Evolutionary conservation across 2,329 filamentous ascomycete species (phyloP).

Genomic region (Annulohypoxylon truncatum): DNA sequence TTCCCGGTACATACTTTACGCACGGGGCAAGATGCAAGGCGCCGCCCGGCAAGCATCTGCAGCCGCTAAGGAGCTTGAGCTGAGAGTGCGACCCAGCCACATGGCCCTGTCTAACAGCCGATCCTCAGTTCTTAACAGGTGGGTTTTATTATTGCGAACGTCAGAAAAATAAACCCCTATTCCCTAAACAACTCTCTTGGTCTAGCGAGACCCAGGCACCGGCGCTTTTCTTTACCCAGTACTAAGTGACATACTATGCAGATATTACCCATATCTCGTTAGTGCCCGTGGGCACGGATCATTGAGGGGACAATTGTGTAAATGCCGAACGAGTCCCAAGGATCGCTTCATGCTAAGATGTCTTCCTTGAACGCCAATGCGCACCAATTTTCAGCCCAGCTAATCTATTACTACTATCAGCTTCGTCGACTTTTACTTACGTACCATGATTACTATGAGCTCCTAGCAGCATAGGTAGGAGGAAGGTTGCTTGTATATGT

Average conservation of each 20-base stretch:
- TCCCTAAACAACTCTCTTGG: not conserved
- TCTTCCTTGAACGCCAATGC: conserved; percentile 23
- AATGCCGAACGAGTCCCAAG: conserved; percentile 30
- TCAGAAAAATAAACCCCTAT: conserved; percentile 20
- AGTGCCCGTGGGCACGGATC: conserved; percentile 35
- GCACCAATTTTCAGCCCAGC: conserved; percentile 34
- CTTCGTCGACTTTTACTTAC: conserved; percentile 25
- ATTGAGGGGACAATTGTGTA: conserved; percentile 21
- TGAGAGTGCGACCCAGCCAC: conserved; percentile 41
- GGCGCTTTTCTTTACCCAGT: conserved; percentile 9
- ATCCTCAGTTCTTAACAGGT: conserved; percentile 36
- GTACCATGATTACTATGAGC: conserved; percentile 13
- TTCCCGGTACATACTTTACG: conserved; percentile 25
- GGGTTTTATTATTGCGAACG: conserved; percentile 36
- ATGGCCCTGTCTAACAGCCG: conserved; percentile 42
- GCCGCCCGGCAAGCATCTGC: conserved; percentile 38
- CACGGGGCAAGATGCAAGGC: conserved; percentile 29
- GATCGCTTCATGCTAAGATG: conserved; percentile 3
- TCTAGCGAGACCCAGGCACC: conserved; percentile 18
- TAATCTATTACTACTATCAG: not conserved
- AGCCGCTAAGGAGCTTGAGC: conserved; percentile 39
- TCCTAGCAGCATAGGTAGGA: not conserved
- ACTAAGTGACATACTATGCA: not conserved
- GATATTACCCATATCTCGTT: conserved; percentile 8
- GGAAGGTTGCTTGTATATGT: conserved; percentile 1